phyloP scores from a whole-genome alignment of 2,329 filamentous ascomycete species.

The Immersiporthe knoxdaviesiana region DNA sequence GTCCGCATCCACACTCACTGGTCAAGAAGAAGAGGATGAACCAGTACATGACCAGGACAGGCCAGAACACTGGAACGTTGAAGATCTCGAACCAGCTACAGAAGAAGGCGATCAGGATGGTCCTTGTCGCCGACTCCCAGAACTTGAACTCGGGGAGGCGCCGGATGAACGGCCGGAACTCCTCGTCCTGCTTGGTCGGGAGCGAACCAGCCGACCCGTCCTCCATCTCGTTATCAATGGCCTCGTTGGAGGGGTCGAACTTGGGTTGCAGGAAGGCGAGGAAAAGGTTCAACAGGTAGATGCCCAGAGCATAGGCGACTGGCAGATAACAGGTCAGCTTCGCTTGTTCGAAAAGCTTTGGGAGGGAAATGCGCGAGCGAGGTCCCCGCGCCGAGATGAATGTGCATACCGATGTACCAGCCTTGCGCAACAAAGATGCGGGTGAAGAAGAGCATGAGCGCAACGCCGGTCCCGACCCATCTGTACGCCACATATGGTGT shows the following conservation, averaged over 20 bases:
- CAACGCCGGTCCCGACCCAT: constrained; percentile 81
- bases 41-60: constrained; percentile 98
- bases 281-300: constrained; percentile 98
- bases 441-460: constrained; percentile 80
- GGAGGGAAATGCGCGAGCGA: neutral
- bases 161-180: constrained; percentile 96
- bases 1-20: constrained; percentile 67
- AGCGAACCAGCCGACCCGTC: constrained; percentile 81
- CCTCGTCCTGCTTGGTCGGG: constrained; percentile 94
- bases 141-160: constrained; percentile 99
- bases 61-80: constrained; percentile 98
- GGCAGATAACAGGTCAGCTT: constrained; percentile 30
- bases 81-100: constrained; percentile 95
- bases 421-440: constrained; percentile 91
- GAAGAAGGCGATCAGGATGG: constrained; percentile 77
- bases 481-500: constrained; percentile 88
- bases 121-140: constrained; percentile 94
- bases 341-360: neutral
- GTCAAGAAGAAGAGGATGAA: constrained; percentile 94
- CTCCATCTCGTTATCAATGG: constrained; percentile 92
- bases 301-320: constrained; percentile 97
- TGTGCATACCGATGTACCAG: constrained; percentile 90
- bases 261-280: constrained; percentile 98
- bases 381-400: neutral
- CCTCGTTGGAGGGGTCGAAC: constrained; percentile 95